These are phyloP conservation scores for Pichia sp. DNA, from an alignment of 1,139 yeast species.

Conservation along the genomic window DNA sequence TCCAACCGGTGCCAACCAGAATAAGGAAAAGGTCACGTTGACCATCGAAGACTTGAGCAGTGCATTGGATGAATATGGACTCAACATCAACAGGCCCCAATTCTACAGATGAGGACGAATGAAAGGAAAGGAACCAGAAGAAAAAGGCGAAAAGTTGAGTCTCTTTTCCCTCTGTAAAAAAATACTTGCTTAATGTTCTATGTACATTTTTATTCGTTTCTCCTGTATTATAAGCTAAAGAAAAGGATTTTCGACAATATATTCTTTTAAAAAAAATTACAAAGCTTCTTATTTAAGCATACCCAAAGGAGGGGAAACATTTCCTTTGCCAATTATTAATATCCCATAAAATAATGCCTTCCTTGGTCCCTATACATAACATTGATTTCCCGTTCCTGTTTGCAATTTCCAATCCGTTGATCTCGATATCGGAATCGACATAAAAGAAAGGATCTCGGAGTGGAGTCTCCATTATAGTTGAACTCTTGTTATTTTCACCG, in stretches of 20 bases:
- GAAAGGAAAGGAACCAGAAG: neutral
- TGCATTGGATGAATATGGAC: slow-evolving; percentile 88
- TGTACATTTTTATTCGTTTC: neutral
- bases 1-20: slow-evolving; percentile 34
- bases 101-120: slow-evolving; percentile 58
- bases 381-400: slow-evolving; percentile 35
- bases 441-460: slow-evolving; percentile 22
- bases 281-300: neutral
- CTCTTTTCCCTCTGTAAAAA: too few species aligned
- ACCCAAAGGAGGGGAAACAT: slow-evolving; percentile 40
- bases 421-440: slow-evolving; percentile 33
- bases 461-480: slow-evolving; percentile 11
- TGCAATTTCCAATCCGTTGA: slow-evolving; percentile 46
- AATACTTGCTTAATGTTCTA: neutral
- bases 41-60: slow-evolving; percentile 87
- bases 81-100: slow-evolving; percentile 87
- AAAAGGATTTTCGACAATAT: neutral
- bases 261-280: slow-evolving; percentile 1
- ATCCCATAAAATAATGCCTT: slow-evolving; percentile 47
- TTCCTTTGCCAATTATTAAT: slow-evolving; percentile 49
- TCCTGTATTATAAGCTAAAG: neutral
- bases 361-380: slow-evolving; percentile 43
- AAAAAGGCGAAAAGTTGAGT: too few species aligned
- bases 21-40: slow-evolving; percentile 70
- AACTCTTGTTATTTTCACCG: neutral